phyloP scores from a whole-genome alignment of 2,329 filamentous ascomycete species.

The Huntiella savannae region DNA sequence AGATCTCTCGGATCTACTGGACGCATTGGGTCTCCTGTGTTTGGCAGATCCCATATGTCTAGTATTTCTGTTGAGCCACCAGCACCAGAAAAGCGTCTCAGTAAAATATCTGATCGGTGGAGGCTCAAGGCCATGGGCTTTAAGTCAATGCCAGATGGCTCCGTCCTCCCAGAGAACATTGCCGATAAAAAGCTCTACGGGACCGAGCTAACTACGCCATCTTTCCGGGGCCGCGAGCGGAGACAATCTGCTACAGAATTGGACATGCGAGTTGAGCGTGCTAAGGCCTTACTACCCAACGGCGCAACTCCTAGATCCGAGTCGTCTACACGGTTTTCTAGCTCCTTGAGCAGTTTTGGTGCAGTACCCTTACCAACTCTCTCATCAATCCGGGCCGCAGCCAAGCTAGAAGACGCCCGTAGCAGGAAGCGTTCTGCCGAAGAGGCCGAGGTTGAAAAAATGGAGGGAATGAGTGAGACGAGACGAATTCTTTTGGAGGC shows the following conservation, averaged over 20 bases:
- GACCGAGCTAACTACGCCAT: too few species aligned
- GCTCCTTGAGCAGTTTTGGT: not conserved
- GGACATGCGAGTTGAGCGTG: conserved; percentile 8
- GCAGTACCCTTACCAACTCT: not conserved
- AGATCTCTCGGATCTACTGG: conserved; percentile 13
- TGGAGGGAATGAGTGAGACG: conserved; percentile 9
- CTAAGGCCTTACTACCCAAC: conserved; percentile 2
- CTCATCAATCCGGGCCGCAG: conserved; percentile 5
- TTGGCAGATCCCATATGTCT: conserved; percentile 10
- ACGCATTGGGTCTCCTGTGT: conserved; percentile 12
- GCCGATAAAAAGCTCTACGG: conserved; percentile 24
- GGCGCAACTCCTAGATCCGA: conserved; percentile 1
- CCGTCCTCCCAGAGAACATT: conserved; percentile 32
- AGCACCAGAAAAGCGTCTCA: conserved; percentile 15
- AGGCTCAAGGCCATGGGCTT: conserved; percentile 30
- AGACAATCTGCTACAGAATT: conserved; percentile 15
- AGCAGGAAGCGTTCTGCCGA: conserved; percentile 18
- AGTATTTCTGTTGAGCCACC: conserved; percentile 1
- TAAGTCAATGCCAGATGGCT: conserved; percentile 33
- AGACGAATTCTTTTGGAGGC: conserved; percentile 26
- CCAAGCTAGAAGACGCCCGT: conserved; percentile 14
- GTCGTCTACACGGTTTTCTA: not conserved
- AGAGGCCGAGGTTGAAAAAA: conserved; percentile 13
- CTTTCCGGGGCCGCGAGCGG: conserved; percentile 12
- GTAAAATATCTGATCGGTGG: conserved; percentile 26